Percentiles rank a stretch among this genome's conserved stretches.
Evolutionary conservation across 2,329 filamentous ascomycete species (phyloP).

Genomic region (Aspergillus cejpii): DNA sequence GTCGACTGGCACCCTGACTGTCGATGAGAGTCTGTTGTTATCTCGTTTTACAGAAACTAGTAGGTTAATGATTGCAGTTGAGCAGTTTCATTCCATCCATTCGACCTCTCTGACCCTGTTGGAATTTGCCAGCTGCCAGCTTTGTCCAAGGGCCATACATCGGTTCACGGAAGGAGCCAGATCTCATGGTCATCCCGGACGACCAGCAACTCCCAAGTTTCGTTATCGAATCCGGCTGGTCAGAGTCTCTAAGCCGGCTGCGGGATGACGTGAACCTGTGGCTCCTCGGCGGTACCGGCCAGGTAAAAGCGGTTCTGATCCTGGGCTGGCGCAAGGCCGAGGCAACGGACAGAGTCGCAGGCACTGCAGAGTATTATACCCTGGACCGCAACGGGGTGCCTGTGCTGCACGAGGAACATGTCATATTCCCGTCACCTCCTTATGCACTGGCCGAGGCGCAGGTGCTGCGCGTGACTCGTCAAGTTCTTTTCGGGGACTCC

Average conservation of each 20-base stretch:
- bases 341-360: not conserved
- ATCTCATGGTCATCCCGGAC: not conserved
- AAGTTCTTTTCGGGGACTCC: not conserved
- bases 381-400: not conserved
- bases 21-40: too few species aligned
- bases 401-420: not conserved
- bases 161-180: not conserved
- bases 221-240: slow-evolving; percentile 5
- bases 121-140: not conserved
- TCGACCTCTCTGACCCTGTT: too few species aligned
- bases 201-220: not conserved
- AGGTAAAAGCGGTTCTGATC: not conserved
- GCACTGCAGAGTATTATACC: not conserved
- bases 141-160: not conserved
- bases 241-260: not conserved
- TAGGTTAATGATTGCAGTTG: too few species aligned
- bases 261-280: slow-evolving; percentile 5
- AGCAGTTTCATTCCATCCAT: too few species aligned
- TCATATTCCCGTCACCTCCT: not conserved
- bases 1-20: too few species aligned
- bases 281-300: slow-evolving; percentile 1
- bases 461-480: not conserved
- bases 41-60: too few species aligned
- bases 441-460: not conserved
- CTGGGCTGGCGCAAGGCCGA: slow-evolving; percentile 3